These are phyloP conservation scores for Cytospora chrysosperma DNA, from an alignment of 2,329 filamentous ascomycete genomes.

Conservation along the genomic window DNA sequence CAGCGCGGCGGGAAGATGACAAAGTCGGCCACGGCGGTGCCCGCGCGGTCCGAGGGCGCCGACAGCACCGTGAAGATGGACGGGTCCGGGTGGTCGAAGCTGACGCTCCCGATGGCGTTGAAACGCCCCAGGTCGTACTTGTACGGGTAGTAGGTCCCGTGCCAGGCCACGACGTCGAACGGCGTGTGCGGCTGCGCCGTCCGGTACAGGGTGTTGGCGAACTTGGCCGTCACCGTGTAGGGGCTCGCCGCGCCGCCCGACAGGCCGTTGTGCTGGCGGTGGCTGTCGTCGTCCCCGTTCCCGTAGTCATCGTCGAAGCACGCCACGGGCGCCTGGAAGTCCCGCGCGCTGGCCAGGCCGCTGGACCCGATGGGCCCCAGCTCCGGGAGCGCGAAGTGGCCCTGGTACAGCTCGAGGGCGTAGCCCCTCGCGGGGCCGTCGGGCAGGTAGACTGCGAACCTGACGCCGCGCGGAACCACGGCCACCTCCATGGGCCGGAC, in stretches of 20 bases:
- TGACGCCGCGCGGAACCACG: slow-evolving; percentile 71
- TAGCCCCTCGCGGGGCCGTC: slow-evolving; percentile 67
- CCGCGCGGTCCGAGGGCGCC: slow-evolving; percentile 57
- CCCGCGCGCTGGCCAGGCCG: slow-evolving; percentile 70
- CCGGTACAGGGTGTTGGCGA: slow-evolving; percentile 65
- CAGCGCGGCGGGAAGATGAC: slow-evolving; percentile 72
- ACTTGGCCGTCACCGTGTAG: slow-evolving; percentile 61
- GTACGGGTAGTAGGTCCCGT: slow-evolving; percentile 76
- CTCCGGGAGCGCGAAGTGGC: slow-evolving; percentile 70
- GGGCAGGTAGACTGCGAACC: slow-evolving; percentile 69
- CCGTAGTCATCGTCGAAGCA: slow-evolving; percentile 61
- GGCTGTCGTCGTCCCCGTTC: slow-evolving; percentile 30
- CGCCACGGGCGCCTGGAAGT: slow-evolving; percentile 73
- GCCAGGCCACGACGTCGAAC: slow-evolving; percentile 79
- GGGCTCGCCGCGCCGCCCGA: slow-evolving; percentile 29
- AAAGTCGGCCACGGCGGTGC: slow-evolving; percentile 68
- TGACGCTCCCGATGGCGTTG: slow-evolving; percentile 70
- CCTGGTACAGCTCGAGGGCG: slow-evolving; percentile 71
- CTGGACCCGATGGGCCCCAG: slow-evolving; percentile 73
- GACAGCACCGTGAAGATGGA: slow-evolving; percentile 74
- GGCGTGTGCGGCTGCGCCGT: slow-evolving; percentile 68
- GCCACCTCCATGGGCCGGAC: slow-evolving; percentile 78
- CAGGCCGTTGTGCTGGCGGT: too few species aligned
- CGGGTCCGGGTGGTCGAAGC: slow-evolving; percentile 76
- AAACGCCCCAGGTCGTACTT: slow-evolving; percentile 81